Evolutionary conservation across 148 eudicot species (phyloP), one percentile per base, ranked within the genome.

Genomic region (Nepenthes mirabilis): DNA sequence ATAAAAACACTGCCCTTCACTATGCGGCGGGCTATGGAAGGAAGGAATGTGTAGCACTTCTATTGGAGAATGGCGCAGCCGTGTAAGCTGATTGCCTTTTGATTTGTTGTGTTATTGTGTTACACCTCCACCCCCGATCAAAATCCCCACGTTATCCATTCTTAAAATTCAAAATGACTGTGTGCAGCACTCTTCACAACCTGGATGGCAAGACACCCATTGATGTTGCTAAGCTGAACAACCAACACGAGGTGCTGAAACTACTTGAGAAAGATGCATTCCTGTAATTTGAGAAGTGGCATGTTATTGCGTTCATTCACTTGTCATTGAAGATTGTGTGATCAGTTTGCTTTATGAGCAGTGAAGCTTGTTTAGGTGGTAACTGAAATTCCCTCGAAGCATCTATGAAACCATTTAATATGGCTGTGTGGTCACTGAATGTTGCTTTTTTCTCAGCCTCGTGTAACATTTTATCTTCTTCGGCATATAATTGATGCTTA

Each of bases 1-100:
- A 93, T 68, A 93, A 84, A 74, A 93, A 93, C 72, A 93, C 96
- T n/a, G 95, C 99, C 6, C 99, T 93, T 59, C 99, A 93, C 68
- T 93, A 93, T 81, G 99, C 99, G 37, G 96, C 99, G 65, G 99
- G 99, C 40, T 93, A 93, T 61, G 99, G 99, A 60, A 86, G 95
- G 72, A 93, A 93, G 69, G 99, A 93, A 43, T 93, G 99, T 67
- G 99, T 93, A 9, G 85, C 93, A n/a, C 95, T 93, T 61, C 87
- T 93, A 43, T 72, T 93, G n/a, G 82, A 93, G 52, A 85, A 88
- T 53, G 99, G 96, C 3, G 99, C 96, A 55, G 91, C 99, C 57
- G 99, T 89, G 99, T 93, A 84, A 83, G 95, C 69, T 52, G 36
- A 58, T 36, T 3, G 11, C 52, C 52, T 49, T 11, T n/a, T 11